A percentile compares a stretch with the other conserved stretches of the same genome.
Evolutionary conservation across 345 rosid genomes (phyloP).

Genomic region (Sisymbrium altissimum): DNA sequence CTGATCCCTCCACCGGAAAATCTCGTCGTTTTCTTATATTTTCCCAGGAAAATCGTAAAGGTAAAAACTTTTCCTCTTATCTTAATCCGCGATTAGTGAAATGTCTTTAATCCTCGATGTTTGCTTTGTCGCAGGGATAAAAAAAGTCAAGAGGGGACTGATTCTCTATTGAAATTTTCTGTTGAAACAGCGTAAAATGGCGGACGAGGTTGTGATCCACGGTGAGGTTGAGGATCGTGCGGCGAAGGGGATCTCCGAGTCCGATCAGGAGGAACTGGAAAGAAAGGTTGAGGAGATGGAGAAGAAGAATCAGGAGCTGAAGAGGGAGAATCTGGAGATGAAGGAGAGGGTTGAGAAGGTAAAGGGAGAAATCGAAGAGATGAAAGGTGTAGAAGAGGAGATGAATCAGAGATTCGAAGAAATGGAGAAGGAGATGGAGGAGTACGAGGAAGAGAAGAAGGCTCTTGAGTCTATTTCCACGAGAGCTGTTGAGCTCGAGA

Average conservation of each 20-base stretch:
- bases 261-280: constrained; percentile 39
- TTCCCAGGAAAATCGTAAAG: constrained; percentile 13
- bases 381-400: constrained; percentile 37
- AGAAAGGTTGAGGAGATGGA: constrained; percentile 45
- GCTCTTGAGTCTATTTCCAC: constrained; percentile 43
- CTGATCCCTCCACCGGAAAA: not conserved
- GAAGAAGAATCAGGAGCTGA: constrained; percentile 46
- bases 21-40: constrained; percentile 5
- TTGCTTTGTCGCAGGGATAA: not conserved
- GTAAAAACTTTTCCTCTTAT: not conserved
- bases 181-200: constrained; percentile 36
- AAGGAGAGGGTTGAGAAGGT: constrained; percentile 37
- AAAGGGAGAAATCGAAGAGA: constrained; percentile 38
- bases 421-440: constrained; percentile 50
- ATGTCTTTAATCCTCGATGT: not conserved
- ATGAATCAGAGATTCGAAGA: constrained; percentile 40
- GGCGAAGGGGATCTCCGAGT: constrained; percentile 33
- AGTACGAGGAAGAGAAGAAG: constrained; percentile 49
- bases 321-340: constrained; percentile 36
- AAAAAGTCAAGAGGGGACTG: constrained; percentile 9
- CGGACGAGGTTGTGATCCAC: constrained; percentile 37
- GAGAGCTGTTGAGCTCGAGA: constrained; percentile 67
- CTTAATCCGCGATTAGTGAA: not conserved
- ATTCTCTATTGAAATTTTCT: constrained; percentile 17
- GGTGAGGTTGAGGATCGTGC: constrained; percentile 36